Evolutionary conservation across 2,329 filamentous ascomycete genomes (phyloP), one percentile per base, ranked within the genome.

Genomic region (Juglanconis juglandina): DNA sequence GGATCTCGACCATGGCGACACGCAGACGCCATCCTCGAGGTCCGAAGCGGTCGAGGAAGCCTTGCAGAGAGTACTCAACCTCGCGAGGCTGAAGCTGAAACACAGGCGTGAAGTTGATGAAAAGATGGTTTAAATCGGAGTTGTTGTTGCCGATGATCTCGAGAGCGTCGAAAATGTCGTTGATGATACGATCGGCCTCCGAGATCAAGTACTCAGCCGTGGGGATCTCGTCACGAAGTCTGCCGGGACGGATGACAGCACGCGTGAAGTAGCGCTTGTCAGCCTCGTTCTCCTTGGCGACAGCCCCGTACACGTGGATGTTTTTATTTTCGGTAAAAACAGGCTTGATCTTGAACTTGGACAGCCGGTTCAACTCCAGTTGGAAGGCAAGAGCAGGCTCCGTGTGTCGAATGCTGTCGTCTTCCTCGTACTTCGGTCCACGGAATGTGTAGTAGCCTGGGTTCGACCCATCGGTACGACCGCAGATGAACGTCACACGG

Each of bases 71-170:
- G 76, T 96, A 86, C 78, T 98, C 92, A 14, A 99, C 92, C 78
- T 97, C 92, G 62, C 86, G 80, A 3, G 95, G 93, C 70, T 92
- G 83, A 53, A 99, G 86, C 73, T 92, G 91, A 87, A 99, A 98
- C 61, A 97, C 91, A 9, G 93, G 92, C 0, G 92, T 95, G 81
- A 99, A 99, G 85, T 99, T 98, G 83, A 99, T 95, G 82, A 99
- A 99, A 83, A 99, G 95, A 80, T 99, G 95, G 83, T 99, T 99
- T 72, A 99, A 84, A 82, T 99, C 95, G 55, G 95, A 96, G 80
- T 96, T 96, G 81, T 97, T 98, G 83, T 96, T 97, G 72, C 95
- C 95, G 72, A 97, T 96, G 69, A 99, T 97, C 82, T 99, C 95
- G 61, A 99, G 82, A 49, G 95, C 95, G 72, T 99, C 95, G 56